A percentile compares a stretch with the other conserved stretches of the same genome.
Evolutionary conservation across 1,139 yeast species (phyloP).

Genomic region (Nakaseomyces delphensis): DNA sequence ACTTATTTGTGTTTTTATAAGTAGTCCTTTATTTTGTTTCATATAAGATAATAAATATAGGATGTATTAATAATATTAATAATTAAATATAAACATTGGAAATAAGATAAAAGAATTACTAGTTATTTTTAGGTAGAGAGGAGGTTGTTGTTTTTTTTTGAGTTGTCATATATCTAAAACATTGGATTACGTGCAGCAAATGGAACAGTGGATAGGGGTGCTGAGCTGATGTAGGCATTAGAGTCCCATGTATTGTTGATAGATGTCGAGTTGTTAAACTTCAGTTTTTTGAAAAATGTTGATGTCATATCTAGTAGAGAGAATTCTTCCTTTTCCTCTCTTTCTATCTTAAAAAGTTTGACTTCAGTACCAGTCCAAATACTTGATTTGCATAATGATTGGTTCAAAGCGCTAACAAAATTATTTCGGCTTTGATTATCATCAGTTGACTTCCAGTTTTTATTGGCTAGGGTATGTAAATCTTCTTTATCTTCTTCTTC

Average conservation of each 20-base stretch:
- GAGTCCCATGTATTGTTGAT: conserved; percentile 8
- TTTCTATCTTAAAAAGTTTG: conserved; percentile 50
- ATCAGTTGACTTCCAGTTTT: background rate
- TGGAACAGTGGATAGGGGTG: conserved; percentile 2
- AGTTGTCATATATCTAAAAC: conserved; percentile 1
- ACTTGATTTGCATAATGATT: conserved; percentile 28
- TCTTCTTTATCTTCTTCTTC: conserved; percentile 7
- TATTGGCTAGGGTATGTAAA: background rate
- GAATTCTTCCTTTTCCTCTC: conserved; percentile 28
- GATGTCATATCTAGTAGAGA: conserved; percentile 32
- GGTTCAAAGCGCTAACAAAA: conserved; percentile 12
- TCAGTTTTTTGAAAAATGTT: conserved; percentile 26
- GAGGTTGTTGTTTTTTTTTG: too few relatives aligned
- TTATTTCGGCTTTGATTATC: conserved; percentile 10
- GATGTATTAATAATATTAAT: too few relatives aligned
- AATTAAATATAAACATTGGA: too few relatives aligned
- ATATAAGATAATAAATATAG: too few relatives aligned
- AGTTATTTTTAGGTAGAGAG: too few relatives aligned
- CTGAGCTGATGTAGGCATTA: background rate
- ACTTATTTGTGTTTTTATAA: too few relatives aligned
- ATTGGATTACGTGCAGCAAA: conserved; percentile 6
- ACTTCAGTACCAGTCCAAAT: conserved; percentile 62
- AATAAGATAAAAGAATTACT: background rate
- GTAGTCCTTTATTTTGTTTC: too few relatives aligned
- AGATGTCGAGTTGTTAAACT: conserved; percentile 19